phyloP scores from a whole-genome alignment of 2,329 filamentous ascomycete species.

The Phaeosphaeria sp. region DNA sequence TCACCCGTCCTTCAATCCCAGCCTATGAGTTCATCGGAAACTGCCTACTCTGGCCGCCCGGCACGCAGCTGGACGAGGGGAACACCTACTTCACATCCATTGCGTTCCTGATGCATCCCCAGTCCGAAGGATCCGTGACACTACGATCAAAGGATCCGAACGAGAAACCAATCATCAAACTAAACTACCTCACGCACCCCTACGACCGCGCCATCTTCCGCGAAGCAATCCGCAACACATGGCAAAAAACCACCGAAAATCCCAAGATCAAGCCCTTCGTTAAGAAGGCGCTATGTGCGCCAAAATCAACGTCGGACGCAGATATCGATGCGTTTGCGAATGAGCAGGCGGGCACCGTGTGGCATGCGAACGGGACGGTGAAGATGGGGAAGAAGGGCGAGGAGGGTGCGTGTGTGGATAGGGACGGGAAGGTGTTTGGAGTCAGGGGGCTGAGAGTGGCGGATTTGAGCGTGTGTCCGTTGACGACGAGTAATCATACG shows the following conservation, averaged over 20 bases:
- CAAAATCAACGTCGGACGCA: constrained; percentile 54
- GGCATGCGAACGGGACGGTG: constrained; percentile 48
- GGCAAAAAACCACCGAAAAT: constrained; percentile 53
- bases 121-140: constrained; percentile 59
- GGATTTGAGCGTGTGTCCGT: constrained; percentile 45
- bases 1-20: constrained; percentile 61
- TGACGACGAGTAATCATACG: constrained; percentile 46
- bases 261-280: constrained; percentile 59
- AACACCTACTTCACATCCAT: constrained; percentile 38
- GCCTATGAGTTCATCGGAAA: constrained; percentile 61
- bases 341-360: constrained; percentile 39
- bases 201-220: constrained; percentile 57
- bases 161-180: constrained; percentile 61
- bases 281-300: constrained; percentile 54
- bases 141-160: constrained; percentile 61
- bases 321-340: constrained; percentile 54
- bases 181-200: constrained; percentile 60
- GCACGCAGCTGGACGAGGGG: constrained; percentile 40
- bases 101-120: constrained; percentile 59
- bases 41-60: constrained; percentile 31
- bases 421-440: constrained; percentile 46
- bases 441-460: constrained; percentile 49
- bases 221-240: constrained; percentile 47
- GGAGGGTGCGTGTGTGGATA: constrained; percentile 46
- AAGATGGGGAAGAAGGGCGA: constrained; percentile 48